Evolutionary conservation across 1,284 basidiomycete genomes (phyloP), one percentile per base, ranked within the genome.

Genomic region (Pseudozyma sp.): DNA sequence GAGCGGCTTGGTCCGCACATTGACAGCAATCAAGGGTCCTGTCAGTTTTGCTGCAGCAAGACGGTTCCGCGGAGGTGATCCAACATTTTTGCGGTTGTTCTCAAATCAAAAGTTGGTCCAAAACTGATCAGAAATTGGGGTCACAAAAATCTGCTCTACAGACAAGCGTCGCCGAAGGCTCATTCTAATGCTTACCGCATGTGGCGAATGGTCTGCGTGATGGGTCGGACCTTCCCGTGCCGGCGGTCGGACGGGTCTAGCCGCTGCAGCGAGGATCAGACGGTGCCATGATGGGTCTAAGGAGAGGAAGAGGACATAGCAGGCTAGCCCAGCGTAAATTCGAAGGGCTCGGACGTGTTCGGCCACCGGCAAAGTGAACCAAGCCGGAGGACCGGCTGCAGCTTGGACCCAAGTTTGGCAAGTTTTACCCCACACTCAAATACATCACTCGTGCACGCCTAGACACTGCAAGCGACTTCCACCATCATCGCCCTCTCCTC

Each of bases 321-420:
- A 9, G 14, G 35, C 10, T 10, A 16, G n/a, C 14, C 7, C 37
- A 31, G 11, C 40, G 51, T 54, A 54, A 54, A 14, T 54, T 45
- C 51, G 51, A 53, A 31, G 24, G 24, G 49, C 24, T 54, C 54
- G 54, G 62, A 40, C 17, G n/a, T 64, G 45, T 57, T 64, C 55
- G 62, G 62, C 46, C 44, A 31, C 52, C 55, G 56, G 63, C 35
- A 58, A 57, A 37, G 5, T 34, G 40, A 35, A 17, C 42, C 19
- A 39, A 45, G 35, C 16, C 33, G 34, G 24, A 37, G 19, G 13
- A 9, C 53, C 33, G 51, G 30, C 51, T 31, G 37, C 11, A 16
- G 16, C 16, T 35, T 19, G 43, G 5, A 34, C 13, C 33, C 17
- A 19, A 19, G 11, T 19, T 24, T 24, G 24, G 30, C 29, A 14